Evolutionary conservation across 164 flowering plant species (phyloP), one percentile per base, ranked within the genome.

Genomic region (Saururus chinensis): DNA sequence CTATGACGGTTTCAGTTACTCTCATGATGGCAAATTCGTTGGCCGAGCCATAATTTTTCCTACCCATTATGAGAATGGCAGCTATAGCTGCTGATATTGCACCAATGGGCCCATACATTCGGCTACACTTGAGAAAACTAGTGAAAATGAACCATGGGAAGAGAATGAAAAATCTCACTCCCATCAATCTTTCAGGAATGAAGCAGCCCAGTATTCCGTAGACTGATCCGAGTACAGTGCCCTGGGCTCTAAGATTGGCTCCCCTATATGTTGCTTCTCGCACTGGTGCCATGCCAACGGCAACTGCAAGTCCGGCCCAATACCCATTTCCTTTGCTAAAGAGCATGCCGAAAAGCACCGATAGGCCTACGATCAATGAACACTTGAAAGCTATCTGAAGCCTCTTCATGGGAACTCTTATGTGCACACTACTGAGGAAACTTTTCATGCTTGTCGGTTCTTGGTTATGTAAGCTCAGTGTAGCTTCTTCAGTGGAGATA

Each of bases 121-220:
- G 57, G 81, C 98, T 89, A 0, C 68, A 73, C 22, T 79, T 60
- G 4, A 93, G 63, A 60, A 93, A 86, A 56, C 78, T 78, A 17
- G 84, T 71, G 82, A 89, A 77, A 45, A 89, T 59, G 71, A 93
- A 77, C 96, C 96, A 93, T 9, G 98, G 98, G 40, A 93, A 71
- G 22, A 93, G 81, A 11, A 87, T 68, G 0, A 88, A 5, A 70
- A 89, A 74, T 69, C 97, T 79, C 11, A 84, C 22, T 22, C 71
- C 65, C 54, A 73, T 64, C 42, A 71, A 74, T 56, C 63, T 82
- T 56, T 76, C 72, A 40, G 91, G 80, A 5, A 86, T 10, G 64
- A 80, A 88, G 73, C 96, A 88, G 9, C 85, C 81, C 48, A 93
- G 4, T 0, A 88, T 84, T 62, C 95, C 98, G 70, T 88, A 93